Conservation (phyloP, 176 grass and related monocot genomes). For the Eleusine indica region DNA sequence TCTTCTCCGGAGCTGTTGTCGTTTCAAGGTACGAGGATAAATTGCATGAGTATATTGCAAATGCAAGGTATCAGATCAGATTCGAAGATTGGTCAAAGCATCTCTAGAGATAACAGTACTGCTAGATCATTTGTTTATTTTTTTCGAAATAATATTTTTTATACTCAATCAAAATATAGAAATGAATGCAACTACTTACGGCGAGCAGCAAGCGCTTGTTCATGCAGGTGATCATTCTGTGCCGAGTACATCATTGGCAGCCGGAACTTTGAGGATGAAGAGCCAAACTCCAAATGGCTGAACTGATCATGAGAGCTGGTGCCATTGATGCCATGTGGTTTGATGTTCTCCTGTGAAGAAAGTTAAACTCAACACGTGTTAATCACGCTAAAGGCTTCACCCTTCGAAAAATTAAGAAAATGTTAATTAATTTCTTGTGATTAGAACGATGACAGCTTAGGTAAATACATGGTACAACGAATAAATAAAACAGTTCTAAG, state of each 20-base stretch:
- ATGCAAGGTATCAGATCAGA: background rate
- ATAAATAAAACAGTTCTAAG: background rate
- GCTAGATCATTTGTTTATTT: background rate
- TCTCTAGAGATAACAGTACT: background rate
- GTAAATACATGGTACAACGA: background rate
- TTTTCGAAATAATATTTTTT: background rate
- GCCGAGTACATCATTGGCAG: slow-evolving; percentile 50
- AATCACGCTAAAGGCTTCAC: background rate
- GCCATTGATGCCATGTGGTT: slow-evolving; percentile 27
- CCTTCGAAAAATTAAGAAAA: background rate
- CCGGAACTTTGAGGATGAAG: slow-evolving; percentile 39
- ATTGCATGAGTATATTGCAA: slow-evolving; percentile 27
- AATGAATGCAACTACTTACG: slow-evolving; percentile 38
- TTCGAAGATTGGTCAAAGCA: background rate
- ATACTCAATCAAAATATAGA: background rate
- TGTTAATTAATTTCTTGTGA: background rate
- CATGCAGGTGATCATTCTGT: slow-evolving; percentile 42
- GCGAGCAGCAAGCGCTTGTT: slow-evolving; percentile 46
- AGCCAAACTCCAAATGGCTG: slow-evolving; percentile 43
- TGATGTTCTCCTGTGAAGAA: slow-evolving; percentile 42
- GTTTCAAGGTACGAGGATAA: slow-evolving; percentile 3
- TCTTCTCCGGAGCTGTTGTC: slow-evolving; percentile 78
- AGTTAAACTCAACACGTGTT: background rate
- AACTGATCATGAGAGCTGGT: slow-evolving; percentile 27
- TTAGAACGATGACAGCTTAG: background rate